These are phyloP conservation scores for Mallotus nudiflorus DNA, from an alignment of 345 rosid genomes.

Conservation along the genomic window DNA sequence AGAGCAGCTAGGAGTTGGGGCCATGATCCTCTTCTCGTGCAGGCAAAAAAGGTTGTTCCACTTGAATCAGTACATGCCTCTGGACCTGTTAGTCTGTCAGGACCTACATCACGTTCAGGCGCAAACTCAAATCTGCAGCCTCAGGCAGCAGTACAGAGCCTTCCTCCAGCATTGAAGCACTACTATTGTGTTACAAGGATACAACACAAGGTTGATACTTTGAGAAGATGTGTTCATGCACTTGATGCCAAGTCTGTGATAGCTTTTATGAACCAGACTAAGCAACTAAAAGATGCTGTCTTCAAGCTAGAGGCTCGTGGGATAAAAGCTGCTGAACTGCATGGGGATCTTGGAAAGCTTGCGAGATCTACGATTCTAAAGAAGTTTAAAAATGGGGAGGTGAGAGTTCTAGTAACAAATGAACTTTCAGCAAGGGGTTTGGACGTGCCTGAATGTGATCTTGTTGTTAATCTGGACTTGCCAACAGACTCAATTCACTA, in stretches of 20 bases:
- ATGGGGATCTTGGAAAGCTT: conserved; percentile 95
- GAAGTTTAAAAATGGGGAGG: conserved; percentile 83
- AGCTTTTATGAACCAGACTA: conserved; percentile 89
- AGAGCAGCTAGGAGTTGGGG: conserved; percentile 96
- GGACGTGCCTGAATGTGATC: conserved; percentile 88
- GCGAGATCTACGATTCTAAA: conserved; percentile 77
- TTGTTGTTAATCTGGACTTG: conserved; percentile 81
- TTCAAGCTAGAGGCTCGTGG: conserved; percentile 92
- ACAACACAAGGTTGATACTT: conserved; percentile 83
- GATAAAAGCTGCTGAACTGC: conserved; percentile 75
- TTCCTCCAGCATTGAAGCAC: conserved; percentile 84
- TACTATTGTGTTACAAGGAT: conserved; percentile 69
- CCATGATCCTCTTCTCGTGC: conserved; percentile 73
- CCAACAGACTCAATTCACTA: conserved; percentile 80
- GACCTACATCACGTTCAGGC: conserved; percentile 38
- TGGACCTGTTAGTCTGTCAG: conserved; percentile 46
- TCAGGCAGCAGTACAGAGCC: conserved; percentile 60
- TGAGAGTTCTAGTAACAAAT: conserved; percentile 78
- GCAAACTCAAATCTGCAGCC: conserved; percentile 42
- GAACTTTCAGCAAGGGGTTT: conserved; percentile 96
- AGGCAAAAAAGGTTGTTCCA: conserved; percentile 60
- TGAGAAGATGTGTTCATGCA: conserved; percentile 88
- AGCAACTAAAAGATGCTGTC: conserved; percentile 87
- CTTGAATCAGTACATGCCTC: conserved; percentile 56
- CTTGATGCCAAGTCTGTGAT: conserved; percentile 80